Evolutionary conservation across 2,329 filamentous ascomycete genomes (phyloP).

Genomic region (Plenodomus tracheiphilus): DNA sequence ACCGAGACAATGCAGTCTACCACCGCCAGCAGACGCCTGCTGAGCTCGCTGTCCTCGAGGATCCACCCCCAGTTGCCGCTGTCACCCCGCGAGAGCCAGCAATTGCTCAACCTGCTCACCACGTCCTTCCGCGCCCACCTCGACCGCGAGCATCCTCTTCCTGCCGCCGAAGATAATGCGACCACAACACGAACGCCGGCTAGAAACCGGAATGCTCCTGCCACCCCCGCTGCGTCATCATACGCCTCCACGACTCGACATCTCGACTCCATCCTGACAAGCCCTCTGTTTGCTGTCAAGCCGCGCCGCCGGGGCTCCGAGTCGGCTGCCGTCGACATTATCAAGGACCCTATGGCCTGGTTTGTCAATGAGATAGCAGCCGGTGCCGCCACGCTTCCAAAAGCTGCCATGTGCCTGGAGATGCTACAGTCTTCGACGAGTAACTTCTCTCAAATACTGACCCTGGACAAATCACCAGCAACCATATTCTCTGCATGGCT

Average conservation of each 20-base stretch:
- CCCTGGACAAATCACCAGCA: constrained; percentile 17
- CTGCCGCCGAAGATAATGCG: constrained; percentile 10
- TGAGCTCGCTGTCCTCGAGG: constrained; percentile 54
- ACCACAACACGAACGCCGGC: constrained; percentile 4
- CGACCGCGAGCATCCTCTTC: constrained; percentile 58
- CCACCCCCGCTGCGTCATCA: constrained; percentile 35
- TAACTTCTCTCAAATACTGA: constrained; percentile 2
- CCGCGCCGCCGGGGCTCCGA: constrained; percentile 32
- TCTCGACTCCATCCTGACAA: constrained; percentile 55
- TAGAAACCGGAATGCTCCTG: constrained; percentile 7
- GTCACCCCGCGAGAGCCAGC: constrained; percentile 60
- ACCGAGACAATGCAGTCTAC: constrained; percentile 55
- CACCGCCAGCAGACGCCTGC: constrained; percentile 38
- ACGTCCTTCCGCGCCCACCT: constrained; percentile 66
- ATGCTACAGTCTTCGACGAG: constrained; percentile 27
- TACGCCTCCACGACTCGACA: constrained; percentile 49
- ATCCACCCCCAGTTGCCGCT: constrained; percentile 59
- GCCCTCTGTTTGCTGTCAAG: constrained; percentile 52
- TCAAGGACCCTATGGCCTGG: constrained; percentile 46
- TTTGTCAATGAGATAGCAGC: constrained; percentile 46
- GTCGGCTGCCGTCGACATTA: constrained; percentile 24
- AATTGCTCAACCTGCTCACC: constrained; percentile 63
- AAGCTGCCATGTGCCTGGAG: constrained; percentile 45
- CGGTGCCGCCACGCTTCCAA: constrained; percentile 43
- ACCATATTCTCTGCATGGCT: constrained; percentile 35